A percentile compares a stretch with the other conserved stretches of the same genome.
Evolutionary conservation across 306 rosid genomes (phyloP).

Genomic region (Cajanus cajan): DNA sequence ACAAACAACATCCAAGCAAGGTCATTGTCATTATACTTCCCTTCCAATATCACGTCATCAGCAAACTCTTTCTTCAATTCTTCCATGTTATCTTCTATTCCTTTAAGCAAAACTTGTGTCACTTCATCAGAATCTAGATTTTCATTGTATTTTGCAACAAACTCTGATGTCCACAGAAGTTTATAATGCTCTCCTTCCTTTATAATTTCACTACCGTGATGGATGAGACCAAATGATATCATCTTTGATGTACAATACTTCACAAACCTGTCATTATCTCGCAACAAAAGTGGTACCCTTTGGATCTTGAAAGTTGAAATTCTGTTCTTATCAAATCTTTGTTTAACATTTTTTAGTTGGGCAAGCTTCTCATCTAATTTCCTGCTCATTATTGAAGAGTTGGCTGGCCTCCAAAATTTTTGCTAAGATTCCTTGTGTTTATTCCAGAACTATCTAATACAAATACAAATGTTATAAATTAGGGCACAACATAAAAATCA

Average conservation of each 20-base stretch:
- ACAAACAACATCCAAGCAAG: slow-evolving; percentile 20
- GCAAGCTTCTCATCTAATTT: background rate
- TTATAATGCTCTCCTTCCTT: background rate
- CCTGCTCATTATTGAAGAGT: background rate
- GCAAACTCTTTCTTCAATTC: background rate
- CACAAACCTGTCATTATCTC: background rate
- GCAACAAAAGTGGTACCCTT: background rate
- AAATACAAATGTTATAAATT: too few relatives aligned
- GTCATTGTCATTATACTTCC: background rate
- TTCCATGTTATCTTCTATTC: background rate
- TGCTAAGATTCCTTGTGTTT: too few relatives aligned
- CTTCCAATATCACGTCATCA: background rate
- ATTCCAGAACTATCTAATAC: too few relatives aligned
- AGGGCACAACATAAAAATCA: too few relatives aligned
- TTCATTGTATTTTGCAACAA: background rate
- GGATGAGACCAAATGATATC: background rate
- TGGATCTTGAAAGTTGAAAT: background rate
- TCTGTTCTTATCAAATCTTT: background rate
- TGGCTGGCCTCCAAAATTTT: too few relatives aligned
- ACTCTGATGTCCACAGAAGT: background rate
- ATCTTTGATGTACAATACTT: background rate
- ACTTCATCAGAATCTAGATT: background rate
- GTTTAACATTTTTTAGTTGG: background rate
- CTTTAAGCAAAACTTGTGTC: background rate
- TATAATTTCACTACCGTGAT: background rate